Percentiles rank a stretch among this genome's conserved stretches.
Evolutionary conservation across 2,329 filamentous ascomycete species (phyloP).

Genomic region (Penicillium janthinellum): DNA sequence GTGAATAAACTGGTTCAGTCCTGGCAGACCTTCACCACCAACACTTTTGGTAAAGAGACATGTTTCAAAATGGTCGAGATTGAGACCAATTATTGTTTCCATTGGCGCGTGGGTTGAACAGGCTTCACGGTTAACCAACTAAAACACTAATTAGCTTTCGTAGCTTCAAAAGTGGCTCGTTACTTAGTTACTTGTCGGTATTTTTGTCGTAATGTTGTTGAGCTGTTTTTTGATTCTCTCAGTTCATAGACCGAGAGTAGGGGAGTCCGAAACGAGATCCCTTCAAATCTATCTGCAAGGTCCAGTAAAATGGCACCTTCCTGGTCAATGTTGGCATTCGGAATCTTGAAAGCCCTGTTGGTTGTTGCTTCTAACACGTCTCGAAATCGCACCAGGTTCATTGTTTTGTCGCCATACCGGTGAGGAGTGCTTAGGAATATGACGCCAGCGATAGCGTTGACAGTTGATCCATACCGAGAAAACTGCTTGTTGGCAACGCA

Average conservation of each 20-base stretch:
- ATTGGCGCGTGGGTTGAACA: background rate
- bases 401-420: background rate
- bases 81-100: conserved; percentile 1
- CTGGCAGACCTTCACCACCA: background rate
- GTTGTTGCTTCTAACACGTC: background rate
- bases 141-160: background rate
- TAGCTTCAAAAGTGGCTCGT: background rate
- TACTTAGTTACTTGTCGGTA: background rate
- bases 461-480: conserved; percentile 1
- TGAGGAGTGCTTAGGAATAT: conserved; percentile 1
- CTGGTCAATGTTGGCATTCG: background rate
- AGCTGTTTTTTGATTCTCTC: conserved; percentile 1
- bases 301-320: background rate
- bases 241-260: conserved; percentile 2
- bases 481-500: conserved; percentile 2
- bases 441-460: background rate
- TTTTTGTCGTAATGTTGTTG: conserved; percentile 1
- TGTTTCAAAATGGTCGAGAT: conserved; percentile 1
- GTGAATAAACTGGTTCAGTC: background rate
- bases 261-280: background rate
- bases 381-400: background rate
- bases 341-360: conserved; percentile 2
- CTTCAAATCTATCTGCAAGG: conserved; percentile 1
- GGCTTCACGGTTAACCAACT: conserved; percentile 1
- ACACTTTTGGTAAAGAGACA: conserved; percentile 1